Evolutionary conservation across 2,329 filamentous ascomycete species (phyloP).

Genomic region (Exophiala sp.): DNA sequence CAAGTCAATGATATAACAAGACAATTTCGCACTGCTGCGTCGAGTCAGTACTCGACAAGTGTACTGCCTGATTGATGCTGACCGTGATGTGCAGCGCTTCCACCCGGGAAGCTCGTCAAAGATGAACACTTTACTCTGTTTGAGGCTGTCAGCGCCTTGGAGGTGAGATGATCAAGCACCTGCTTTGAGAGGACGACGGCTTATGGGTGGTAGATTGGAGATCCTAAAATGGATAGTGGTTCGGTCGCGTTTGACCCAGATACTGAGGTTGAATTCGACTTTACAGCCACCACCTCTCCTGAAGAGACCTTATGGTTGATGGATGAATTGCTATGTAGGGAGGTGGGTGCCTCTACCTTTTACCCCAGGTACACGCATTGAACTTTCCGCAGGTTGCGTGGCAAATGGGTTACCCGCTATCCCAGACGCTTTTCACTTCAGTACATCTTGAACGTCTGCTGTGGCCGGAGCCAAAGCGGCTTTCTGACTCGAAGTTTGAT

Average conservation of each 20-base stretch:
- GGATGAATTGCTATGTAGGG: slow-evolving; percentile 84
- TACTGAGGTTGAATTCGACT: slow-evolving; percentile 80
- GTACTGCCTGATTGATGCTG: not conserved
- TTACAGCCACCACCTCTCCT: slow-evolving; percentile 63
- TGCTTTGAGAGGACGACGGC: not conserved
- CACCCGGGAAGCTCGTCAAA: slow-evolving; percentile 82
- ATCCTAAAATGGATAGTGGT: slow-evolving; percentile 97
- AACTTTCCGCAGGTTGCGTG: slow-evolving; percentile 70
- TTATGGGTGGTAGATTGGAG: slow-evolving; percentile 73
- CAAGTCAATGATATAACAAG: slow-evolving; percentile 52
- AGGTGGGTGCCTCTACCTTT: slow-evolving; percentile 54
- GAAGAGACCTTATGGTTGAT: slow-evolving; percentile 88
- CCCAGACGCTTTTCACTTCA: slow-evolving; percentile 90
- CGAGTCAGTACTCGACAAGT: slow-evolving; percentile 38
- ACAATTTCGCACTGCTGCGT: slow-evolving; percentile 52
- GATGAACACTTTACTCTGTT: slow-evolving; percentile 93
- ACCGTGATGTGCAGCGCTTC: slow-evolving; percentile 8
- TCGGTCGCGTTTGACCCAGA: slow-evolving; percentile 73
- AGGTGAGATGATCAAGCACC: slow-evolving; percentile 41
- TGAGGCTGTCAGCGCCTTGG: slow-evolving; percentile 77
- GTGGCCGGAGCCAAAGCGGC: slow-evolving; percentile 61
- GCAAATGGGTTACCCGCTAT: slow-evolving; percentile 93
- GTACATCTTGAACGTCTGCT: slow-evolving; percentile 83
- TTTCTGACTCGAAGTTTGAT: slow-evolving; percentile 64
- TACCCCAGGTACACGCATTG: slow-evolving; percentile 1